These are phyloP conservation scores for Euptelea pleiosperma DNA, from an alignment of 164 flowering plant genomes.

Conservation along the genomic window DNA sequence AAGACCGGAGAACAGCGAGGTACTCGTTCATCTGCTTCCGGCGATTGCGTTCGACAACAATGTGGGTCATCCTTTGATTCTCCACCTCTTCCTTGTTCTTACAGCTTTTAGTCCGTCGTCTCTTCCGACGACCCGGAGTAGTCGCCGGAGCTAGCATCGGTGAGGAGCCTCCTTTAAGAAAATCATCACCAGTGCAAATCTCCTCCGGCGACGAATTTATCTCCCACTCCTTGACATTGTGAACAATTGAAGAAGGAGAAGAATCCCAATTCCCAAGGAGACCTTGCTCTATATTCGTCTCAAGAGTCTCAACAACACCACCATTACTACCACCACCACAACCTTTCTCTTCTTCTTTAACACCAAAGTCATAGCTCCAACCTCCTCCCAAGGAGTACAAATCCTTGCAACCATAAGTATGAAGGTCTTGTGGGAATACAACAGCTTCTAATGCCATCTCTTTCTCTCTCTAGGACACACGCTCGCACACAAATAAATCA, in stretches of 20 bases:
- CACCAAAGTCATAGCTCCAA: conserved; percentile 22
- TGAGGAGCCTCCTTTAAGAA: neutral
- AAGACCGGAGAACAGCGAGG: conserved; percentile 38
- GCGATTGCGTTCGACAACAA: conserved; percentile 52
- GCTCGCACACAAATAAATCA: too few relatives aligned
- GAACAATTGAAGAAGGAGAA: conserved; percentile 12
- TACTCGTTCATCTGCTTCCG: conserved; percentile 56
- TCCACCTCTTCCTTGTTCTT: conserved; percentile 55
- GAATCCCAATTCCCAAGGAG: conserved; percentile 22
- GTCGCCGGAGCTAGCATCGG: conserved; percentile 7
- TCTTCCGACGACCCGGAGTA: conserved; percentile 21
- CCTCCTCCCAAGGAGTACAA: conserved; percentile 20
- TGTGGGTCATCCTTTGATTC: conserved; percentile 61
- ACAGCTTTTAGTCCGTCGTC: conserved; percentile 28
- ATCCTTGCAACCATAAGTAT: conserved; percentile 35
- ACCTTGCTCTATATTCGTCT: conserved; percentile 13
- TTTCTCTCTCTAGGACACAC: conserved; percentile 8
- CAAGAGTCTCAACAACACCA: conserved; percentile 10
- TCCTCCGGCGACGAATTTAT: neutral
- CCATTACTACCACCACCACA: neutral
- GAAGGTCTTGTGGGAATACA: conserved; percentile 43
- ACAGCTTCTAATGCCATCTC: conserved; percentile 70
- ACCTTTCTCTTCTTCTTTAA: conserved; percentile 21
- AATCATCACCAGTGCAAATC: neutral
- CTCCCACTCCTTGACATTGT: neutral